A percentile compares a stretch with the other conserved stretches of the same genome.
Evolutionary conservation across 2,329 filamentous ascomycete genomes (phyloP).

Genomic region (Pseudogymnoascus sp.): DNA sequence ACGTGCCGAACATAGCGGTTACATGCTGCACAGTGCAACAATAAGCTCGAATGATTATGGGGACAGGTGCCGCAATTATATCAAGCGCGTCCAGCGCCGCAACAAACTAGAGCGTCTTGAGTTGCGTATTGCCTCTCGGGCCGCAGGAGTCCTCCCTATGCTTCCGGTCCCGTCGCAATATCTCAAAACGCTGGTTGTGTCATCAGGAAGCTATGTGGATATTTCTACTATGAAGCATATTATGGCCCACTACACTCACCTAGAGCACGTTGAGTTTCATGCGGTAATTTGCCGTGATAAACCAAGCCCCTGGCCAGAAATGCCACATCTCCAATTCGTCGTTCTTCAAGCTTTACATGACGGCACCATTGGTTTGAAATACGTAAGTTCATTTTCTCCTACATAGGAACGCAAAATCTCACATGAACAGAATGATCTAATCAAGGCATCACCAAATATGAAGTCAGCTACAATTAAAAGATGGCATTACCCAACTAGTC

Average conservation of each 20-base stretch:
- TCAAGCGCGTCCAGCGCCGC: background rate
- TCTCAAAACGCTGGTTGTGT: background rate
- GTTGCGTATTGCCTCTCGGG: background rate
- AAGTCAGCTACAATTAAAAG: background rate
- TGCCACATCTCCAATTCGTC: background rate
- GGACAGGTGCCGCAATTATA: background rate
- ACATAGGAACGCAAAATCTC: background rate
- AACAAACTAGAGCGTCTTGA: background rate
- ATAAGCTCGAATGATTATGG: background rate
- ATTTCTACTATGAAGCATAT: background rate
- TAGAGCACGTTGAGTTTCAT: background rate
- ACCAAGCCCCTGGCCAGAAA: background rate
- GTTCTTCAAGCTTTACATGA: background rate
- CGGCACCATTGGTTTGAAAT: background rate
- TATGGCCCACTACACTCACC: background rate
- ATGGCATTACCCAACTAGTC: background rate
- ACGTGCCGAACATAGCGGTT: background rate
- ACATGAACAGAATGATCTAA: background rate
- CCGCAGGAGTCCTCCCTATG: background rate
- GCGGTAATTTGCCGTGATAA: background rate
- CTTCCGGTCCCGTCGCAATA: background rate
- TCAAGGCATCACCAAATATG: background rate
- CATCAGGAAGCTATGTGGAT: background rate
- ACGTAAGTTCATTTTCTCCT: background rate
- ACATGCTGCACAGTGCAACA: background rate